A percentile compares a stretch with the other conserved stretches of the same genome.
These are phyloP conservation scores for Coemansia sp. DNA, from an alignment of 192 early-diverging fungal genomes.

Conservation along the genomic window DNA sequence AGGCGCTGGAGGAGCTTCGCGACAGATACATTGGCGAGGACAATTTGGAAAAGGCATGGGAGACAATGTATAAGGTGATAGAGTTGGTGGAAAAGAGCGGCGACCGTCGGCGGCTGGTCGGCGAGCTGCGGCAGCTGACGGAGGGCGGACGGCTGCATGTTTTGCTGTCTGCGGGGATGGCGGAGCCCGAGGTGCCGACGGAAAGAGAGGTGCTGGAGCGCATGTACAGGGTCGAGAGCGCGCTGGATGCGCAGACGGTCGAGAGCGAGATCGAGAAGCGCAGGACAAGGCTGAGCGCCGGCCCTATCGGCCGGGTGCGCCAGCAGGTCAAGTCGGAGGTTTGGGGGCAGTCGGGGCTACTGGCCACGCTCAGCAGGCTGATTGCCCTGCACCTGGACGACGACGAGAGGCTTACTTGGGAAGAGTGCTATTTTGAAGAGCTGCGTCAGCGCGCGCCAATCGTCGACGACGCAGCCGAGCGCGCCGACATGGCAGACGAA, in stretches of 20 bases:
- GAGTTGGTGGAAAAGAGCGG: slow-evolving; percentile 50
- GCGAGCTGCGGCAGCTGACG: slow-evolving; percentile 18
- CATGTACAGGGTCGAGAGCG: slow-evolving; percentile 45
- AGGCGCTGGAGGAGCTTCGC: slow-evolving; percentile 28
- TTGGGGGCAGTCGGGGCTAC: slow-evolving; percentile 56
- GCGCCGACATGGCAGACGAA: slow-evolving; percentile 14
- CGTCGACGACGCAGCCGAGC: slow-evolving; percentile 7
- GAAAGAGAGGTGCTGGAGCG: slow-evolving; percentile 33
- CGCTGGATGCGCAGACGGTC: slow-evolving; percentile 51
- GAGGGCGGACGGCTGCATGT: slow-evolving; percentile 8
- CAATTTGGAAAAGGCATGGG: slow-evolving; percentile 36
- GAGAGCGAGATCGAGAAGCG: slow-evolving; percentile 63
- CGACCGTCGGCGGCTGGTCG: slow-evolving; percentile 40
- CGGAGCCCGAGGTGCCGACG: slow-evolving; percentile 19
- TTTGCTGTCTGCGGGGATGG: slow-evolving; percentile 10
- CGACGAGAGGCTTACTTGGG: slow-evolving; percentile 9
- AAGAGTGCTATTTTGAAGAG: slow-evolving; percentile 28
- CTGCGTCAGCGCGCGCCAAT: slow-evolving; percentile 20
- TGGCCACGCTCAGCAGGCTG: slow-evolving; percentile 28
- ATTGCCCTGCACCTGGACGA: slow-evolving; percentile 14
- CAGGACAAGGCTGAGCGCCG: slow-evolving; percentile 65
- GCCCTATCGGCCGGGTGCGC: slow-evolving; percentile 57
- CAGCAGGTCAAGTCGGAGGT: slow-evolving; percentile 67
- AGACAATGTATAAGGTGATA: slow-evolving; percentile 56
- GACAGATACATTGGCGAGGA: slow-evolving; percentile 48